phyloP scores from a whole-genome alignment of 768 basidiomycete species.

The Boletus rufocinnamomeus region DNA sequence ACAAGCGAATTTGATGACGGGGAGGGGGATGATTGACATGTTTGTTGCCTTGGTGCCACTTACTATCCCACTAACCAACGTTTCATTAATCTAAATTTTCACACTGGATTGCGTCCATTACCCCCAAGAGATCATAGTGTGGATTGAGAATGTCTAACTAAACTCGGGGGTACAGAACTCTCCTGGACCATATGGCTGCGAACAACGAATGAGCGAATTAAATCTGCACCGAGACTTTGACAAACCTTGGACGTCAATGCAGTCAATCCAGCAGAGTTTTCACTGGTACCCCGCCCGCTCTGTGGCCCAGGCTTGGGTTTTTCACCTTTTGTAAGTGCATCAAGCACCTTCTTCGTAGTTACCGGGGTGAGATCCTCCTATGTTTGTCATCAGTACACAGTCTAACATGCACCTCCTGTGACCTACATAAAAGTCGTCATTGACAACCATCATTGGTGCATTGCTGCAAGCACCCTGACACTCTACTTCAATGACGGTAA shows the following conservation, averaged over 20 bases:
- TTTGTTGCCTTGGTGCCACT: neutral
- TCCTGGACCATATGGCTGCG: slow-evolving; percentile 90
- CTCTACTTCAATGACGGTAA: slow-evolving; percentile 97
- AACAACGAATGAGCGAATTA: slow-evolving; percentile 16
- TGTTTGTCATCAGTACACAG: slow-evolving; percentile 10
- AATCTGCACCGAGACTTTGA: neutral
- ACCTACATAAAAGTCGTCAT: slow-evolving; percentile 94
- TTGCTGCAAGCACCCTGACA: slow-evolving; percentile 99
- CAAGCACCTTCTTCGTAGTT: slow-evolving; percentile 76
- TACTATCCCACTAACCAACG: neutral
- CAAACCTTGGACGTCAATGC: slow-evolving; percentile 72
- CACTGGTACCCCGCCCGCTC: slow-evolving; percentile 80
- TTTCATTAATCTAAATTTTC: neutral
- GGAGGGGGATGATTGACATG: slow-evolving; percentile 72
- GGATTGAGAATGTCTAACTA: slow-evolving; percentile 45
- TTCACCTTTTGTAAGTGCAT: slow-evolving; percentile 76
- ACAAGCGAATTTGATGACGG: slow-evolving; percentile 74
- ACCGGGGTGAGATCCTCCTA: slow-evolving; percentile 84
- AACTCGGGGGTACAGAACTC: slow-evolving; percentile 88
- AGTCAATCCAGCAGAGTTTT: slow-evolving; percentile 92
- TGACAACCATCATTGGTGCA: slow-evolving; percentile 94
- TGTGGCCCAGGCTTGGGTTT: slow-evolving; percentile 96
- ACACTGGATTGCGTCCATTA: neutral
- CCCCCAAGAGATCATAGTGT: neutral
- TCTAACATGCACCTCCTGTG: slow-evolving; percentile 1